Percentiles rank a stretch among this genome's conserved stretches.
These are phyloP conservation scores for Fraxinus paxiana DNA, from an alignment of 305 asterid genomes.

Conservation along the genomic window DNA sequence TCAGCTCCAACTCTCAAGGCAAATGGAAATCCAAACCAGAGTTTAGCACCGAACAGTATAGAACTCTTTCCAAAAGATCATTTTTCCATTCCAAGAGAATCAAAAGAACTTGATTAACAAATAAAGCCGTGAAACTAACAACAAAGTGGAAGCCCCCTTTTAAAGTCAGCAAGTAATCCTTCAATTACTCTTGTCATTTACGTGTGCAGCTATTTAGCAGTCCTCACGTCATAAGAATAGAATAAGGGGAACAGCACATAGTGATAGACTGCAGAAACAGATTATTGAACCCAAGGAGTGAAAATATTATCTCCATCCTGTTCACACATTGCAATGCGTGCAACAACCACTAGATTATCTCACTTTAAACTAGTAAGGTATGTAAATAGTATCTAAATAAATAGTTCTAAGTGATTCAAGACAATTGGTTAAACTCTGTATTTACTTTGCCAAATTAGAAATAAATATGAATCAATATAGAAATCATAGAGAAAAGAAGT, in stretches of 20 bases:
- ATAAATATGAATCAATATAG: neutral
- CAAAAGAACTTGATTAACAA: neutral
- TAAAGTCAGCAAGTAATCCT: neutral
- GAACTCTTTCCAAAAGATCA: neutral
- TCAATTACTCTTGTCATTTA: neutral
- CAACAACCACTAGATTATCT: neutral
- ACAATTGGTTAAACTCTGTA: neutral
- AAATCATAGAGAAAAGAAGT: neutral
- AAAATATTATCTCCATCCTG: neutral
- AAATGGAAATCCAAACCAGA: neutral
- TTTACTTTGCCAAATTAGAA: neutral
- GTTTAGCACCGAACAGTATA: neutral
- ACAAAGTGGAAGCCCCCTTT: neutral
- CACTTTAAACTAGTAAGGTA: neutral
- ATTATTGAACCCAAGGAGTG: neutral
- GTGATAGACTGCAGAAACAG: neutral
- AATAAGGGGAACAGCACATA: neutral
- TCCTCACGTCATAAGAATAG: neutral
- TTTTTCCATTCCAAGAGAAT: neutral
- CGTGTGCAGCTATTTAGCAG: neutral
- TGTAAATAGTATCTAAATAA: neutral
- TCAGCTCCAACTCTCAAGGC: neutral
- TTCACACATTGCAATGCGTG: neutral
- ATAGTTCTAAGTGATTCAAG: neutral
- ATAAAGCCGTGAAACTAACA: neutral